Base-by-base conservation (phyloP, 768 basidiomycete genomes). In the Chalciporus pseudorubinellus region DNA sequence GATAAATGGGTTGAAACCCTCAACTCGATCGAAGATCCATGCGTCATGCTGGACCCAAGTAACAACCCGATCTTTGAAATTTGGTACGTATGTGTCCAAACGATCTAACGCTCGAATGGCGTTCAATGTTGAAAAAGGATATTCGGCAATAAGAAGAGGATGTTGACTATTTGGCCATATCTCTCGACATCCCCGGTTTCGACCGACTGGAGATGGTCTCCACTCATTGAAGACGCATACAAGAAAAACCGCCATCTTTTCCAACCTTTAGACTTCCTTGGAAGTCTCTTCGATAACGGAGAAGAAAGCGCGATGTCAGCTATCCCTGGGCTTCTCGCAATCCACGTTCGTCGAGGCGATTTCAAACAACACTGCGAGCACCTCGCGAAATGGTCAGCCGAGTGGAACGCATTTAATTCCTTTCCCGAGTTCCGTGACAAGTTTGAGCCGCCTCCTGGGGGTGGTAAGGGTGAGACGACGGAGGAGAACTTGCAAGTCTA, bases 341-440 rank as follows among this genome's bases (percentile, higher is more conserved):
- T 81, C 8, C 81, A 82, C 55, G 62, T 81, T 40, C 77, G 80
- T 1, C 68, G 79, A 26, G 80, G 81, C 11, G 80, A 80, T 60
- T 81, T 72, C 55, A 39, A 69, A 34, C 53, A 66, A 4, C 80
- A 81, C 60, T 82, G 81, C 62, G 43, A 49, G 6, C 50, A 65
- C 48, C 69, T 82, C 31, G 67, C 66, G 2, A 53, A 64, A 46
- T 72, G 69, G 63, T 46, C 46, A 6, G 57, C 73, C 4, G 60
- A 63, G 3, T 80, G 70, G 71, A 66, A 73, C 39, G 76, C 72
- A 11, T 80, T 77, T 71, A 78, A 77, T 53, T 59, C 65, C 4
- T 72, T 79, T 52, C 73, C 76, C 0, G 68, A 60, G 33, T 68
- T 78, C 12, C 58, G 54, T 4, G 80, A 79, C 62, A 63, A 54